A percentile compares a stretch with the other conserved stretches of the same genome.
Conservation (phyloP, 2,329 filamentous ascomycete species). For the Trichoderma arundinaceum region DNA sequence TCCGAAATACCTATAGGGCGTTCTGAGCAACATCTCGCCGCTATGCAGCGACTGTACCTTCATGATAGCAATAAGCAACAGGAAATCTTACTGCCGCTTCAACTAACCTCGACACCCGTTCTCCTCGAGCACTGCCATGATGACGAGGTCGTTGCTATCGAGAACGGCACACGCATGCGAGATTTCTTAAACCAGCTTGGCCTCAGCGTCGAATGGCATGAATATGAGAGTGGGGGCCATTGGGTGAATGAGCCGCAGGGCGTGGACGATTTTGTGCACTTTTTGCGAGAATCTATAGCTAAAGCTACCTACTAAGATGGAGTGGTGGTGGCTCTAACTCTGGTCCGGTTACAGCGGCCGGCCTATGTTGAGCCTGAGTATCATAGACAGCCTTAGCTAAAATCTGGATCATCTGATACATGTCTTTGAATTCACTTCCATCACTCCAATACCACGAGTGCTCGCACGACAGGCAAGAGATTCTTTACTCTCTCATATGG, state of each 20-base stretch:
- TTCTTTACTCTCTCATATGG: too few relatives aligned
- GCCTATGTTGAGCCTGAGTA: too few relatives aligned
- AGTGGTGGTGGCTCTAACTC: not conserved
- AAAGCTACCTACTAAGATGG: too few relatives aligned
- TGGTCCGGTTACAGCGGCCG: not conserved
- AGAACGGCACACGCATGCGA: not conserved
- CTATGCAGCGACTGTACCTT: slow-evolving; percentile 14
- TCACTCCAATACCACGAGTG: too few relatives aligned
- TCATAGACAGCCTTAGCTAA: too few relatives aligned
- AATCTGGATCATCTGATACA: too few relatives aligned
- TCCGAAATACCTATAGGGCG: not conserved
- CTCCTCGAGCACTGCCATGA: slow-evolving; percentile 11
- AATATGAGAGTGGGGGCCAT: not conserved
- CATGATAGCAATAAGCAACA: not conserved
- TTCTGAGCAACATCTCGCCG: not conserved
- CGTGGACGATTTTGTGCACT: slow-evolving; percentile 3
- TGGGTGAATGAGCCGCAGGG: slow-evolving; percentile 12
- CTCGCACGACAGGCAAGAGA: too few relatives aligned
- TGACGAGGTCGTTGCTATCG: not conserved
- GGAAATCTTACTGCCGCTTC: not conserved
- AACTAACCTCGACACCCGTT: slow-evolving; percentile 2
- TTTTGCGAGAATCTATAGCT: not conserved
- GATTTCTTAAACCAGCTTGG: not conserved
- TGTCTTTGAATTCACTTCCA: too few relatives aligned
- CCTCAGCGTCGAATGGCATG: not conserved